Evolutionary conservation across 257 asterid species (phyloP).

Genomic region (Salvia hispanica): DNA sequence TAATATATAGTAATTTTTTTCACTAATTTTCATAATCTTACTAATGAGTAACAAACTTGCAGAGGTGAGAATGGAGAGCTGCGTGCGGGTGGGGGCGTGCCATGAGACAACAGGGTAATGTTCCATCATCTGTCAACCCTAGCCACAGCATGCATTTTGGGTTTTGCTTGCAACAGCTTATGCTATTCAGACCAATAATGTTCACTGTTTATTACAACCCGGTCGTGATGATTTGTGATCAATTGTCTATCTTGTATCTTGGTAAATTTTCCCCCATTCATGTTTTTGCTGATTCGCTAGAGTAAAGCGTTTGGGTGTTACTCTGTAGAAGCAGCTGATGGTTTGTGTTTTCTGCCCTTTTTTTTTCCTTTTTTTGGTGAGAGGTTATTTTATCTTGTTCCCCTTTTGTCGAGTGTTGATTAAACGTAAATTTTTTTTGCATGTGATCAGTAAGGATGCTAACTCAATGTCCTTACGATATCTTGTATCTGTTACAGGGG

Average conservation of each 20-base stretch:
- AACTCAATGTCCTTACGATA: constrained; percentile 4
- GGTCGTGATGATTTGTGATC: constrained; percentile 42
- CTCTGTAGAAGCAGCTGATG: background rate
- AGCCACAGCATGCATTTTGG: constrained; percentile 99
- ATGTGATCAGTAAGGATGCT: constrained; percentile 14
- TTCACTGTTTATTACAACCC: constrained; percentile 96
- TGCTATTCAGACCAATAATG: constrained; percentile 84
- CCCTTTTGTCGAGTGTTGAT: constrained; percentile 1
- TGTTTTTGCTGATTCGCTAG: background rate
- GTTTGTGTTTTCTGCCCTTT: background rate
- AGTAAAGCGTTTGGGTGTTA: constrained; percentile 7
- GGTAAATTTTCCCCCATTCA: background rate
- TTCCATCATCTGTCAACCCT: constrained; percentile 95
- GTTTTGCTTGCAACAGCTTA: constrained; percentile 97
- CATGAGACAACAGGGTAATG: constrained; percentile 86
- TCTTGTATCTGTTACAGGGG: constrained; percentile 47
- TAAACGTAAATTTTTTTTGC: constrained; percentile 7
- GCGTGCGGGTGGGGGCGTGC: constrained; percentile 98
- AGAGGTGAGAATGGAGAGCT: constrained; percentile 98
- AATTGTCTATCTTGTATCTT: background rate
- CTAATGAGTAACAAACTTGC: constrained; percentile 27
- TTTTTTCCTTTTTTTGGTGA: background rate
- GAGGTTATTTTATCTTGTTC: background rate
- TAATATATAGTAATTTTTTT: background rate
- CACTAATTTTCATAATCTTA: constrained; percentile 3